A percentile compares a stretch with the other conserved stretches of the same genome.
Evolutionary conservation across 306 rosid species (phyloP).

Genomic region (Herpetospermum pedunculosum): DNA sequence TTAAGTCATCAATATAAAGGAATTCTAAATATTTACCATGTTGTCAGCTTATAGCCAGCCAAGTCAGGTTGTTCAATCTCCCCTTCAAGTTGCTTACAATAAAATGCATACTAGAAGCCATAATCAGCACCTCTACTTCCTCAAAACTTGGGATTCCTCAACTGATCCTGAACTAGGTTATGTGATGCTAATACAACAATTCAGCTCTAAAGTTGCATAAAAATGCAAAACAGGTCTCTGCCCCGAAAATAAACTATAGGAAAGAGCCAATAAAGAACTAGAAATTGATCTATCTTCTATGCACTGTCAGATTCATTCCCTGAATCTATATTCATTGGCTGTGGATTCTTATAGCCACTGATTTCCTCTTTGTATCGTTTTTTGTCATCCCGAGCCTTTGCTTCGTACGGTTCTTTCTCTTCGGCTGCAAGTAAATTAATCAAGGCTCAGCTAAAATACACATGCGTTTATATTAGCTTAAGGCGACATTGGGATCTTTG

Average conservation of each 20-base stretch:
- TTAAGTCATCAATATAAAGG: neutral
- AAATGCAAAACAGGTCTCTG: no score
- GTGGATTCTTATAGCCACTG: constrained; percentile 87
- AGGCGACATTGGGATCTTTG: neutral
- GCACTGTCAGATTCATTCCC: constrained; percentile 63
- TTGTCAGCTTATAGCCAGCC: constrained; percentile 1
- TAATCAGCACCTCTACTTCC: no score
- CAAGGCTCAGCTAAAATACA: neutral
- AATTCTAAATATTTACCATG: neutral
- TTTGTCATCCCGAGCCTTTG: constrained; percentile 81
- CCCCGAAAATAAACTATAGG: no score
- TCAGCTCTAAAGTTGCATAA: neutral
- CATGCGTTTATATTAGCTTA: neutral
- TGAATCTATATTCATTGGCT: constrained; percentile 68
- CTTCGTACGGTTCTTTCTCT: constrained; percentile 64
- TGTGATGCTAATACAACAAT: neutral
- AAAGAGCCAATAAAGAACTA: no score
- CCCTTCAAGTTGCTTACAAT: neutral
- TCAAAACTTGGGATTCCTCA: neutral
- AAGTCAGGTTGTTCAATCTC: neutral
- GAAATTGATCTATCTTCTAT: constrained; percentile 12
- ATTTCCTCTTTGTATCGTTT: constrained; percentile 83
- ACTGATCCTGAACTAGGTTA: neutral
- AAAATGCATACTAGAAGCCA: neutral
- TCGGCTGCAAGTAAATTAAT: constrained; percentile 27